Percentiles rank a stretch among this genome's conserved stretches.
These are phyloP conservation scores for Plenodomus lindquistii DNA, from an alignment of 2,329 filamentous ascomycete genomes.

Conservation along the genomic window DNA sequence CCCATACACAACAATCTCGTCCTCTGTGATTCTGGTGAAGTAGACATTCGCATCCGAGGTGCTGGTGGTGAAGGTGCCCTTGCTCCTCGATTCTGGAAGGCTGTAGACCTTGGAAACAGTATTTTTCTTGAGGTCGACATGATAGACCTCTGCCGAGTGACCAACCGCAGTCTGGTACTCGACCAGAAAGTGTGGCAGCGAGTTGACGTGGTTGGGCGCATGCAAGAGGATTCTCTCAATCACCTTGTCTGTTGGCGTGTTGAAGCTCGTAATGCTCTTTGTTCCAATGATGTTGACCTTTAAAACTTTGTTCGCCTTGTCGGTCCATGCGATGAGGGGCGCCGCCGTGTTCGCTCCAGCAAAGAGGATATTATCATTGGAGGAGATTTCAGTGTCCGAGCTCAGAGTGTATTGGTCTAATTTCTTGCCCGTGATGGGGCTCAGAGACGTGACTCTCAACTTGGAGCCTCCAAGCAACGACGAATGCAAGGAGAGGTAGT, in stretches of 20 bases:
- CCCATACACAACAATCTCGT: slow-evolving; percentile 74
- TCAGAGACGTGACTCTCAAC: slow-evolving; percentile 74
- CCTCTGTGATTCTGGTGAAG: slow-evolving; percentile 79
- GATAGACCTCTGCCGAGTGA: slow-evolving; percentile 84
- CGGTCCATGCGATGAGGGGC: slow-evolving; percentile 76
- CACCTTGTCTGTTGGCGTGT: slow-evolving; percentile 45
- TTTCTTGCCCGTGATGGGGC: slow-evolving; percentile 72
- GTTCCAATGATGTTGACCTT: slow-evolving; percentile 70
- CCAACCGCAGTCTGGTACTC: slow-evolving; percentile 72
- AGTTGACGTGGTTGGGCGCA: slow-evolving; percentile 71
- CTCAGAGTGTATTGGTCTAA: slow-evolving; percentile 71
- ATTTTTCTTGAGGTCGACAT: slow-evolving; percentile 72
- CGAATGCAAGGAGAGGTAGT: slow-evolving; percentile 74
- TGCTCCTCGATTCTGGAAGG: slow-evolving; percentile 70
- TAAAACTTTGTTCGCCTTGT: slow-evolving; percentile 63
- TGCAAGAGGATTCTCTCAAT: slow-evolving; percentile 66
- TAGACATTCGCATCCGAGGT: slow-evolving; percentile 80
- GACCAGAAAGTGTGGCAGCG: slow-evolving; percentile 81
- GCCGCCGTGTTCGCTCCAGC: slow-evolving; percentile 76
- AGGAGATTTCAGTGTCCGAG: slow-evolving; percentile 73
- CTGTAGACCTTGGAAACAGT: slow-evolving; percentile 78
- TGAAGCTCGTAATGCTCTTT: slow-evolving; percentile 50
- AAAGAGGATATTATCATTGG: slow-evolving; percentile 68
- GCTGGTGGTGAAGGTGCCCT: slow-evolving; percentile 77
- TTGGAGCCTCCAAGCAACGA: slow-evolving; percentile 68